phyloP scores from a whole-genome alignment of 345 rosid genomes.

The Melastoma malabathricum region DNA sequence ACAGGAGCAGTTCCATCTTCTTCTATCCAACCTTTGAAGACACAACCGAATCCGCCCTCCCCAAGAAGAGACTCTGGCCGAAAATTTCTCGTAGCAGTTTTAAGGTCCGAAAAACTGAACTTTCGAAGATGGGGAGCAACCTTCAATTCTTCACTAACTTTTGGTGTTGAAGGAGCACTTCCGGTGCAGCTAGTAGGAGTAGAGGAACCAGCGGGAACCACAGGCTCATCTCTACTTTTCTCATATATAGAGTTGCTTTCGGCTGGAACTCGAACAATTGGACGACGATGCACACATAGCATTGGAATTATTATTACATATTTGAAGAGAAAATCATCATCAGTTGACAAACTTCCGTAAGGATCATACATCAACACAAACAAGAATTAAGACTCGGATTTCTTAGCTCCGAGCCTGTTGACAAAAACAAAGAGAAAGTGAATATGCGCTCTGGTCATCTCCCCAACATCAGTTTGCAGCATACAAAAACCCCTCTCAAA shows the following conservation, averaged over 20 bases:
- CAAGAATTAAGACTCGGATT: too few species aligned
- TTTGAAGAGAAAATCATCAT: too few species aligned
- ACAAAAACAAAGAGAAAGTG: too few species aligned
- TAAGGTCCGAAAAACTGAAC: conserved; percentile 27
- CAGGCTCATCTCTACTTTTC: conserved; percentile 22
- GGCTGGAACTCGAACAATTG: conserved; percentile 3
- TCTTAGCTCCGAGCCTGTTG: too few species aligned
- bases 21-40: conserved; percentile 33
- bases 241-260: conserved; percentile 24
- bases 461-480: too few species aligned
- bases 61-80: conserved; percentile 36
- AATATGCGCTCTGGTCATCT: too few species aligned
- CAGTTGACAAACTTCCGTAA: too few species aligned
- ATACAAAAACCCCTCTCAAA: too few species aligned
- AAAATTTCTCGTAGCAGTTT: conserved; percentile 31
- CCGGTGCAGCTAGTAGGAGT: conserved; percentile 22
- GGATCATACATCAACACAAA: too few species aligned
- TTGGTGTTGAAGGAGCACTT: conserved; percentile 25
- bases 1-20: conserved; percentile 39
- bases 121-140: conserved; percentile 27
- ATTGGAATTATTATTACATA: too few species aligned
- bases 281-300: too few species aligned
- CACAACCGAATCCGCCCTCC: conserved; percentile 38
- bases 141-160: conserved; percentile 33
- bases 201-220: conserved; percentile 16